Base-by-base conservation (phyloP, 768 basidiomycete species). In the Gymnopilus junonius region DNA sequence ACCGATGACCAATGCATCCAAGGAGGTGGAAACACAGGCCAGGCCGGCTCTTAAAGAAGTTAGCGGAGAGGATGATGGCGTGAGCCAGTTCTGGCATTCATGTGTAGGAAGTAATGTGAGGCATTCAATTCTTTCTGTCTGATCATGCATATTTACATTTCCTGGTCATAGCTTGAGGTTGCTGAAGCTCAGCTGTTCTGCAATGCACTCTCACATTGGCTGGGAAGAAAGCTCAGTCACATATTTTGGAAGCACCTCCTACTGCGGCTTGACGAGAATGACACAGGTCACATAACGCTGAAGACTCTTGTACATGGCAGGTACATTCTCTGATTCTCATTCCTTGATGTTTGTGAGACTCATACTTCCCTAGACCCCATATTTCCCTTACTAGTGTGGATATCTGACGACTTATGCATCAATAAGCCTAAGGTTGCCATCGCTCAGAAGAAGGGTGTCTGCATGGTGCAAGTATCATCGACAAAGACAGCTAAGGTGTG, bases 331-430 rank as follows among this genome's bases (percentile, higher is more conserved):
- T 1, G 12, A n/a, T 5, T 0, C 17, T 7, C 35, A 20, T 12
- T 29, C 17, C n/a, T 7, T 12, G 37, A 29, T 20, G 11, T 54
- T 2, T 25, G 3, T 0, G 29, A 12, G 58, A 43, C 20, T 17
- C 14, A 48, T 17, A 15, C 23, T n/a, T 20, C 11, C 5, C 17
- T 27, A 63, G 62, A 58, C 27, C 62, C 62, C 14, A 15, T n/a
- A 21, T 43, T 69, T 21, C 71, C 74, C 6, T 54, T 75, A 11
- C 25, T 75, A 15, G 15, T 75, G 8, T 75, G 74, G 73, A 64
- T 75, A 2, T 73, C 74, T 27, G 71, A 74, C 31, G 67, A 68
- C 32, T 42, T 68, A 1, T 56, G 31, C 10, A 58, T 65, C 25
- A 71, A 72, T 27, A 29, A 31, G 1, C 43, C 51, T 12, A 69